Evolutionary conservation across 106 monocot genomes (phyloP), one percentile per base, ranked within the genome.

Genomic region (Acorus gramineus): DNA sequence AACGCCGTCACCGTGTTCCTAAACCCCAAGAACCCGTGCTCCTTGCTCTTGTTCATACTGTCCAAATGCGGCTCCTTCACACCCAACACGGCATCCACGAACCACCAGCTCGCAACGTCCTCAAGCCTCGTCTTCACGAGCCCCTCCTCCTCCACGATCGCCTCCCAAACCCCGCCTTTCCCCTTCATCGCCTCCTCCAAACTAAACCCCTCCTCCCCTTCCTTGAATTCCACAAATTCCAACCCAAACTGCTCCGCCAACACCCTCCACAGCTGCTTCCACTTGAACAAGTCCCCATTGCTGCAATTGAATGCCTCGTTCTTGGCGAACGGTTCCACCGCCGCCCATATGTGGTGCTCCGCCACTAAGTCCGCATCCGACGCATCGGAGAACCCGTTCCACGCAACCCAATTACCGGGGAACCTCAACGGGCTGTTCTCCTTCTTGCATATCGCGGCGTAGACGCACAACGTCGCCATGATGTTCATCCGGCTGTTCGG

Each of bases 1-100:
- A 89, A 75, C 5, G 85, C 79, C 46, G 49, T 52, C 44, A 66
- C 46, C 3, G 89, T 76, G 67, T 89, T 85, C 42, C 85, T 50
- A 62, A 89, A 85, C 46, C 89, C 89, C 53, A 89, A 62, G 73
- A 89, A 89, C 1, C 89, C 85, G 42, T 89, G 89, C 68, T 89
- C 82, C 76, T 85, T 89, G 76, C 82, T 85, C 79, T 89, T 89
- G 66, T 89, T 89, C 89, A 89, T 89, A 65, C 50, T 76, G 71
- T 89, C 89, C 48, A 89, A 61, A 48, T 66, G 66, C 49, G 68
- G 70, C 1, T 13, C 11, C 55, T 80, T 77, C 8, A 71, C 13
- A 43, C 66, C 63, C 8, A 89, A 52, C 2, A 80, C 12, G 11
- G 9, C 46, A 53, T 89, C 89, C 0, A 13, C 77, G 49, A 72